phyloP scores from a whole-genome alignment of 148 eudicot species.

The Selenicereus undatus region DNA sequence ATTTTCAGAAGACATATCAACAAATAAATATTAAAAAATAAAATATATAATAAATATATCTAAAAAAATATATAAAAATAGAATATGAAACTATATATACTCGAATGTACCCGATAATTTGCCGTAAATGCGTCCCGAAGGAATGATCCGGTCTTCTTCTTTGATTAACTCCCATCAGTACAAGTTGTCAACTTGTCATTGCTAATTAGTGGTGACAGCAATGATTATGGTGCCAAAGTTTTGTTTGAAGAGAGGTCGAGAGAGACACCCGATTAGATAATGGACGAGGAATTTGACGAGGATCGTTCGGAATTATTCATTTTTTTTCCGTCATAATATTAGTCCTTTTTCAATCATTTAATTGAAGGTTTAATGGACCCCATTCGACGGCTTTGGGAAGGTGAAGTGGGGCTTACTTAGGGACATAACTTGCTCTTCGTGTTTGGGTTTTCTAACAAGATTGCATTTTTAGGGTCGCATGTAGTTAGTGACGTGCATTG shows the following conservation, averaged over 20 bases:
- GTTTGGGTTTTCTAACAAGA: background rate
- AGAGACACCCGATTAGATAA: background rate
- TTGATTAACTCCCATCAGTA: background rate
- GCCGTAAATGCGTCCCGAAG: too few relatives aligned
- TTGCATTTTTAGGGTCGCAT: background rate
- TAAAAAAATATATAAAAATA: too few relatives aligned
- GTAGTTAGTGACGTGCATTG: background rate
- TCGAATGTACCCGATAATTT: too few relatives aligned
- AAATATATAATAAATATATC: too few relatives aligned
- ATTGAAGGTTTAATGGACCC: too few relatives aligned
- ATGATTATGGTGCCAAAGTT: background rate
- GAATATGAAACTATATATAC: too few relatives aligned
- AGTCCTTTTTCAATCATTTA: too few relatives aligned
- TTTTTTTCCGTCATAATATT: too few relatives aligned
- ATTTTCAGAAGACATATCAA: too few relatives aligned
- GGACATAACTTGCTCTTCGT: background rate
- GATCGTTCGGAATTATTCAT: too few relatives aligned
- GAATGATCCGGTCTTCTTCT: background rate
- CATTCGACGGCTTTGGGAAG: background rate
- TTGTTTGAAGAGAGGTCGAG: background rate
- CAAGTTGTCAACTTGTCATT: background rate
- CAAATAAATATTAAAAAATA: too few relatives aligned
- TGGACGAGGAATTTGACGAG: too few relatives aligned
- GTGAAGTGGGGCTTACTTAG: background rate
- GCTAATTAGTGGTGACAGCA: background rate